Conservation (phyloP, 1,139 yeast species). For the Diutina pseudorugosa region DNA sequence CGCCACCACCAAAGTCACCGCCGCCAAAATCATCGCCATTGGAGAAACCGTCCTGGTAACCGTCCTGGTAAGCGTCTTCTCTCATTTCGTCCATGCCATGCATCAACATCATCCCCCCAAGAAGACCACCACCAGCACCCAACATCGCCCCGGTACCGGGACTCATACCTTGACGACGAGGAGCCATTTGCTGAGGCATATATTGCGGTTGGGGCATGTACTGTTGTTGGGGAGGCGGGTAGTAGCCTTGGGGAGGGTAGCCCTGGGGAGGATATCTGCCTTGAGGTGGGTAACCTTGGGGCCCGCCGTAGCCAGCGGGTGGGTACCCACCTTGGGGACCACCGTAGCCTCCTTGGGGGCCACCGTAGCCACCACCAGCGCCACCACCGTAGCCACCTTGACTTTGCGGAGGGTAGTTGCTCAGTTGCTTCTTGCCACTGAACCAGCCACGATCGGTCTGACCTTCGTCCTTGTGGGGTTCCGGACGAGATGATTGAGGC, state of each 20-base stretch:
- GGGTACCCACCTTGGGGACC: slow-evolving; percentile 11
- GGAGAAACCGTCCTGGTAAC: neutral
- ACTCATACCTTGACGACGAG: neutral
- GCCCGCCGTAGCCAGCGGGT: slow-evolving; percentile 7
- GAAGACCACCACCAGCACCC: neutral
- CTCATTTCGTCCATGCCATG: neutral
- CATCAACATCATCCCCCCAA: slow-evolving; percentile 3
- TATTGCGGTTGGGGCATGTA: neutral
- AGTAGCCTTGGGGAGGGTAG: slow-evolving; percentile 10
- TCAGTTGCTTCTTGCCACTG: slow-evolving; percentile 5
- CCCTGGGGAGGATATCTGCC: slow-evolving; percentile 8
- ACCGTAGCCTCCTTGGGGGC: slow-evolving; percentile 8
- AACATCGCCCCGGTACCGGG: neutral
- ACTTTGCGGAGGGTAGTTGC: slow-evolving; percentile 6
- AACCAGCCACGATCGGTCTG: slow-evolving; percentile 5
- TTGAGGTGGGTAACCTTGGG: slow-evolving; percentile 9
- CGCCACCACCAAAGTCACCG: slow-evolving; percentile 1
- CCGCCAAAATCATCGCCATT: neutral
- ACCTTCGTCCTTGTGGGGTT: slow-evolving; percentile 4
- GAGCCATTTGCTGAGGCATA: neutral
- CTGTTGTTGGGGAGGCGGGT: slow-evolving; percentile 5
- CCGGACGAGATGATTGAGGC: slow-evolving; percentile 9
- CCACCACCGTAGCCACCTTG: slow-evolving; percentile 7
- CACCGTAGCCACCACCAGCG: slow-evolving; percentile 14
- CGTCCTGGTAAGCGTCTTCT: slow-evolving; percentile 1